Percentiles rank a stretch among this genome's conserved stretches.
Conservation (phyloP, 2,329 filamentous ascomycete species). For the Aspergillus pseudoglaucus region DNA sequence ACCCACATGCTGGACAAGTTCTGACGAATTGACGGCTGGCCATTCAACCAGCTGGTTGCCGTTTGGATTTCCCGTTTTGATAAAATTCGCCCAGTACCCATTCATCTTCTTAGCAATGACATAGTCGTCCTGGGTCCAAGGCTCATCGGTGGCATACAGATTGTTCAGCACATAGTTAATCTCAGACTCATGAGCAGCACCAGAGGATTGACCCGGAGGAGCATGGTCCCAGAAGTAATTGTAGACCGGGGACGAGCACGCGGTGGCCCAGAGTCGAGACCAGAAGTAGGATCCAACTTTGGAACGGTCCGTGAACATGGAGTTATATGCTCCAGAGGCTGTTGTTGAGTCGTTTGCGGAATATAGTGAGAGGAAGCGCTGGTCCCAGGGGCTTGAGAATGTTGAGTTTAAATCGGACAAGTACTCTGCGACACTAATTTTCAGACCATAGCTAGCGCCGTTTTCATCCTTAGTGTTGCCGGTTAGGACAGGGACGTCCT, state of each 20-base stretch:
- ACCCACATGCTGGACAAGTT: slow-evolving; percentile 2
- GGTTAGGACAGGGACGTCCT: slow-evolving; percentile 25
- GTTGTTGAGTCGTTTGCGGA: slow-evolving; percentile 4
- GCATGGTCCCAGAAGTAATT: slow-evolving; percentile 24
- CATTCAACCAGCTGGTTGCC: slow-evolving; percentile 8
- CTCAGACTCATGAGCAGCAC: slow-evolving; percentile 23
- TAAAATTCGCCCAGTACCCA: slow-evolving; percentile 27
- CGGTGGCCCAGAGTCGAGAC: slow-evolving; percentile 14
- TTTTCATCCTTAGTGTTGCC: slow-evolving; percentile 26
- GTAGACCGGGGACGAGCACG: slow-evolving; percentile 13
- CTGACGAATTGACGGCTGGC: background rate
- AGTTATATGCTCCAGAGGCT: slow-evolving; percentile 16
- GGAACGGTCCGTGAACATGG: slow-evolving; percentile 17
- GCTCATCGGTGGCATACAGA: slow-evolving; percentile 15
- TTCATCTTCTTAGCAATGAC: slow-evolving; percentile 17
- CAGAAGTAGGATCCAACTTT: slow-evolving; percentile 21
- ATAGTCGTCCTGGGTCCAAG: slow-evolving; percentile 18
- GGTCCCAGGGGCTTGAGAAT: background rate
- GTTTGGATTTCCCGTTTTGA: slow-evolving; percentile 24
- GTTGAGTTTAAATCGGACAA: slow-evolving; percentile 2
- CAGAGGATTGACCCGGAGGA: slow-evolving; percentile 17
- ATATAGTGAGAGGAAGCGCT: slow-evolving; percentile 7
- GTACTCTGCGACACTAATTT: slow-evolving; percentile 17
- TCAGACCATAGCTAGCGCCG: slow-evolving; percentile 16
- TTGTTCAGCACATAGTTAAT: slow-evolving; percentile 26